Evolutionary conservation across 106 monocot genomes (phyloP), one percentile per base, ranked within the genome.

Genomic region (Dendrobium nobile): DNA sequence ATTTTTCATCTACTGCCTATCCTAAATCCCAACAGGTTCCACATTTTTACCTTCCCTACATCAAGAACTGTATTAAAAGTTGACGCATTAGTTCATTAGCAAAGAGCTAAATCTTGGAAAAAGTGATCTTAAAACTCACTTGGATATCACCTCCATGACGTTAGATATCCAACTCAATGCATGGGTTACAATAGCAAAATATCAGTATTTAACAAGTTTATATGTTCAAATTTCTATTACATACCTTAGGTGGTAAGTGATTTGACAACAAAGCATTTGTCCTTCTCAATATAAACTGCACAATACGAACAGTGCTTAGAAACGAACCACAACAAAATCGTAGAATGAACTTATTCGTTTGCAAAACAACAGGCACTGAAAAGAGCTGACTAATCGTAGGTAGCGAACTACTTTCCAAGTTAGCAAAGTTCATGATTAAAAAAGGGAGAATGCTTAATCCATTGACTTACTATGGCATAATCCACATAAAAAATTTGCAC

Each of bases 181-280:
- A 13, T 37, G 37, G 33, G 9, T 70, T 37, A 4, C 15, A 37
- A 64, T 64, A 22, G 11, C 31, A 70, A 15, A 3, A 70, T 70
- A 70, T 70, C 20, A 70, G 33, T 16, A 70, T 70, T 70, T 70
- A 16, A 70, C 70, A 70, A 70, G 33, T 28, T 11, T 37, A 7
- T 11, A 61, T 74, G 74, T 41, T 41, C n/a, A 74, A 54, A 26
- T 17, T 41, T 77, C 40, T 37, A 47, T 17, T 28, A 13, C 83
- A 79, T 86, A 99, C 98, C 98, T 99, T 99, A 68, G 98, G 98
- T 79, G 98, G 98, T 77, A 99, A 89, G 80, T 99, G 98, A 85
- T 99, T 95, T 84, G 98, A 99, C 78, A 99, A 77, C 81, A 99
- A 87, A 55, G 95, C 85, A 90, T 99, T 99, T 84, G 98, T 99